A percentile compares a stretch with the other conserved stretches of the same genome.
Conservation (phyloP, 352 stramenopile species). For the Halophytophthora batemanensis region DNA sequence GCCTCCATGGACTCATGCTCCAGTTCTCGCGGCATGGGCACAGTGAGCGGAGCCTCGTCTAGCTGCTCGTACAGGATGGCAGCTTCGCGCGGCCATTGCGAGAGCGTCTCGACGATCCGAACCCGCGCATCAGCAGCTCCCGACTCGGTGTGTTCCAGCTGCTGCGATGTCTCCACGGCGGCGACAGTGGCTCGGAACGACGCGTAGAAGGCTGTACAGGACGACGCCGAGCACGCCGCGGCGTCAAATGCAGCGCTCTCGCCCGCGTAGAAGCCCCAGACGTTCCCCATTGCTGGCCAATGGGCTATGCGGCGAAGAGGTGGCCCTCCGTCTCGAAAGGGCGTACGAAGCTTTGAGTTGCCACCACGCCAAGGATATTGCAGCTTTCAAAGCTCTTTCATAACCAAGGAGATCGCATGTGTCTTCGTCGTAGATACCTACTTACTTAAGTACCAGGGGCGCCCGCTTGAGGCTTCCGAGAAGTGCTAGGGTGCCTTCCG, state of each 20-base stretch:
- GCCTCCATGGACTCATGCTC: constrained; percentile 3
- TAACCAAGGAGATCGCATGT: too few relatives aligned
- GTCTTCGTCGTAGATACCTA: too few relatives aligned
- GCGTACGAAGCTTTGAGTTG: too few relatives aligned
- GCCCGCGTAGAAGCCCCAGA: constrained; percentile 26
- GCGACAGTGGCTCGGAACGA: constrained; percentile 30
- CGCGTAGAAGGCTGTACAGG: constrained; percentile 32
- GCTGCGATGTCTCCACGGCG: constrained; percentile 34
- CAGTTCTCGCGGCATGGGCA: constrained; percentile 38
- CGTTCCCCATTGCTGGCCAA: constrained; percentile 23
- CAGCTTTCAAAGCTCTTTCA: too few relatives aligned
- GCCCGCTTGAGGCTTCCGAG: too few relatives aligned
- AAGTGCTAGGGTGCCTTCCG: too few relatives aligned
- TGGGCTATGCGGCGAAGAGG: constrained; percentile 11
- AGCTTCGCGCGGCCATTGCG: constrained; percentile 48
- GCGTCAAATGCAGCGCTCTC: constrained; percentile 31
- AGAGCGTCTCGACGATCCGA: constrained; percentile 39
- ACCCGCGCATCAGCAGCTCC: constrained; percentile 23
- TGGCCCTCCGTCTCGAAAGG: constrained; percentile 3
- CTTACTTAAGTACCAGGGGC: too few relatives aligned
- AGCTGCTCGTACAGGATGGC: constrained; percentile 36
- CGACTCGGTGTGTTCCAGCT: constrained; percentile 16
- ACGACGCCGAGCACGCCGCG: constrained; percentile 17
- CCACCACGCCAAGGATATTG: too few relatives aligned
- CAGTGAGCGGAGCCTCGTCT: constrained; percentile 32